A percentile compares a stretch with the other conserved stretches of the same genome.
Conservation (phyloP, 192 early-diverging fungal genomes). For the Umbelopsis vinacea region DNA sequence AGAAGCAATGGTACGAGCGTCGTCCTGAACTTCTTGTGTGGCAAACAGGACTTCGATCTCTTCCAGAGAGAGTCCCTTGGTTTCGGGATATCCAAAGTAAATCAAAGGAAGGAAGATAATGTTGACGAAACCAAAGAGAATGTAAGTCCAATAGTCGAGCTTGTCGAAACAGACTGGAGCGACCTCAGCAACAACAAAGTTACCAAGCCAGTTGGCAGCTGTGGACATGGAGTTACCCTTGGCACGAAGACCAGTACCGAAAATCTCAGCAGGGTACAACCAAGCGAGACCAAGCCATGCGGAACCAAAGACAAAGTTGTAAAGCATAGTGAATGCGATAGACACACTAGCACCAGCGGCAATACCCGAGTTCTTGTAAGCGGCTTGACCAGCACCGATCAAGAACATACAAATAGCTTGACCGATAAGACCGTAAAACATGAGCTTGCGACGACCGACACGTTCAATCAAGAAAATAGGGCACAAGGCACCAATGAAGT, state of each 20-base stretch:
- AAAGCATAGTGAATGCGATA: conserved; percentile 62
- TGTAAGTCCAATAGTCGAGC: conserved; percentile 58
- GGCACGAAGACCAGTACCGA: conserved; percentile 74
- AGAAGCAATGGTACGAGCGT: conserved; percentile 31
- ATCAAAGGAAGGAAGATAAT: conserved; percentile 54
- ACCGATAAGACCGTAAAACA: conserved; percentile 39
- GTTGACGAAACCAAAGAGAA: conserved; percentile 65
- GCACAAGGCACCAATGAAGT: conserved; percentile 74
- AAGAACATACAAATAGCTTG: conserved; percentile 35
- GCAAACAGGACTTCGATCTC: conserved; percentile 55
- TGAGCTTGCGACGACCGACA: conserved; percentile 69
- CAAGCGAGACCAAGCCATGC: conserved; percentile 85
- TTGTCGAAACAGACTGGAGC: conserved; percentile 67
- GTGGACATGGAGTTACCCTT: conserved; percentile 78
- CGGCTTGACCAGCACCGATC: conserved; percentile 33
- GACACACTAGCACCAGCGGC: conserved; percentile 25
- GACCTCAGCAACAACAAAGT: conserved; percentile 69
- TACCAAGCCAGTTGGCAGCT: conserved; percentile 83
- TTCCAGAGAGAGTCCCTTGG: conserved; percentile 75
- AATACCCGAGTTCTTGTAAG: conserved; percentile 27
- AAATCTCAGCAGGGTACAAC: conserved; percentile 84
- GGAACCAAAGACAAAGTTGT: conserved; percentile 72
- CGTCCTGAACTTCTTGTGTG: conserved; percentile 32
- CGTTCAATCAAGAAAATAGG: conserved; percentile 75
- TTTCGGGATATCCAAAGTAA: conserved; percentile 80